Base-by-base conservation (phyloP, 2,329 filamentous ascomycete species). In the Talaromyces rugulosus region DNA sequence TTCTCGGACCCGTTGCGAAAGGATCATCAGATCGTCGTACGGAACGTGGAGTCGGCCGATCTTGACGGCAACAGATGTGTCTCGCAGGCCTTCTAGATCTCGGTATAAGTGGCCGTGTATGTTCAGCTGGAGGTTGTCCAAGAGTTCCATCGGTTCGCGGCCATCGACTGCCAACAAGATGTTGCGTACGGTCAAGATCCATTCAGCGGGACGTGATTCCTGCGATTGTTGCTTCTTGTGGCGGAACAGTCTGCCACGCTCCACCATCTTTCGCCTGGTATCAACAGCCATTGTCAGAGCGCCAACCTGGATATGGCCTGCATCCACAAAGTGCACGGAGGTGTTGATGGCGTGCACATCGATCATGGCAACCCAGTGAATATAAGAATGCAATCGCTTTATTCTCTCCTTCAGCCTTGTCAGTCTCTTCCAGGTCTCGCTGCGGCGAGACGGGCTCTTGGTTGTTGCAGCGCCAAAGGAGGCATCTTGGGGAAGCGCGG, bases 101-200 rank as follows among this genome's bases (percentile, higher is more conserved):
- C 91, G 89, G 75, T 96, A 92, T 31, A 99, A 80, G 64, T 96
- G 88, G 5, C 96, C 95, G 74, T 99, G 93, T 54, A 99, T 85
- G 69, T 96, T 98, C 63, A 98, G 80, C 3, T 90, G 89, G 63
- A 91, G 87, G 70, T 92, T 90, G 74, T 99, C 96, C 66, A 99
- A 79, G 2, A 99, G 80, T 75, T 99, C 94, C 61, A 91, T 87
- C 1, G 92, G 89, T 62, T 98, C 92, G 60, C 85, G 84, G 36
- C 92, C 92, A 62, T 96, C 88, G 1, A 92, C 87, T 0, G 91
- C 96, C 70, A 99, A 96, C 6, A 98, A 81, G 54, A 98, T 85
- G 75, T 93, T 97, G 63, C 91, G 87, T 58, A 94, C 77, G 7
- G 89, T 89, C 69, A 96, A 84, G 66, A 96, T 94, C 94, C 96